A percentile compares a stretch with the other conserved stretches of the same genome.
These are phyloP conservation scores for Xanthoparmelia taractica DNA, from an alignment of 495 filamentous ascomycete genomes.

Conservation along the genomic window DNA sequence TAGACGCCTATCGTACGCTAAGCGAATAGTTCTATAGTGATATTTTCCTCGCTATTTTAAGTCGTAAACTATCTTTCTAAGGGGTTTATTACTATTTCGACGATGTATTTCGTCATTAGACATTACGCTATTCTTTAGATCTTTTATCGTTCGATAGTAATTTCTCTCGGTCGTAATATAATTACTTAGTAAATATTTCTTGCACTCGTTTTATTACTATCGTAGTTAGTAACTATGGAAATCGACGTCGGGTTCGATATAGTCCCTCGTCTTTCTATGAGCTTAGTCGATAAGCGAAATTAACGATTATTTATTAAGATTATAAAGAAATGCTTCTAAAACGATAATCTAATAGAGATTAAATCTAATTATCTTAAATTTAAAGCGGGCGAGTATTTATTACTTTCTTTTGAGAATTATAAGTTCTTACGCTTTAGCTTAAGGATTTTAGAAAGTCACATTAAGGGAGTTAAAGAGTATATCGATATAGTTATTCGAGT, in stretches of 20 bases:
- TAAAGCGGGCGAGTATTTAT: conserved; percentile 30
- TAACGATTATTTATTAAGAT: background rate
- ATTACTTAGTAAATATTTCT: background rate
- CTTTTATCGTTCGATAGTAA: too few species aligned
- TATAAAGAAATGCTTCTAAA: background rate
- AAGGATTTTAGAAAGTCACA: conserved; percentile 27
- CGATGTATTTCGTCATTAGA: too few species aligned
- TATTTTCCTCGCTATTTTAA: too few species aligned
- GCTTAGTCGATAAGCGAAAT: background rate
- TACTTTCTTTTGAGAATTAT: conserved; percentile 31
- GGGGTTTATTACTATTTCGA: too few species aligned
- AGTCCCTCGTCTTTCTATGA: background rate
- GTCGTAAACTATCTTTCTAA: too few species aligned
- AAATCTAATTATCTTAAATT: conserved; percentile 25
- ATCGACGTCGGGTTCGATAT: background rate
- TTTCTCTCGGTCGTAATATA: too few species aligned
- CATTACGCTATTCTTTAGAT: too few species aligned
- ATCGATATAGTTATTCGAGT: background rate
- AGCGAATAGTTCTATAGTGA: too few species aligned
- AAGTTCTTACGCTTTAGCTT: conserved; percentile 33
- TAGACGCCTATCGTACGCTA: too few species aligned
- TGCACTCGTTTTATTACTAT: background rate
- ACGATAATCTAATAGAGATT: background rate
- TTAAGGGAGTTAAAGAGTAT: background rate
- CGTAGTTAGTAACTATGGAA: background rate